Evolutionary conservation across 2,329 filamentous ascomycete species (phyloP), one percentile per base, ranked within the genome.

Genomic region (Paecilomyces fulvus): DNA sequence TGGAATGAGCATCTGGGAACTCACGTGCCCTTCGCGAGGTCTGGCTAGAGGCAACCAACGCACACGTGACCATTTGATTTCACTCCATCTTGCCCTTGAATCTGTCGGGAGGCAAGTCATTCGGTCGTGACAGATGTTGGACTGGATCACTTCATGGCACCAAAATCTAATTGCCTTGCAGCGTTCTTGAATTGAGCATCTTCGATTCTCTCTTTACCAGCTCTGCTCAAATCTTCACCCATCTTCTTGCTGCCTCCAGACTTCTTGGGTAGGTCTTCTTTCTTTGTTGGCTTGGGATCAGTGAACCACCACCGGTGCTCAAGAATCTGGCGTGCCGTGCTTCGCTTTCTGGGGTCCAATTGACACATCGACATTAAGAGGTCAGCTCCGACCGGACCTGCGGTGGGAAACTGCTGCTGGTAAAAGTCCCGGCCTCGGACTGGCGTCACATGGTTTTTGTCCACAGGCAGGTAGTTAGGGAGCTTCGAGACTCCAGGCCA

Each of bases 401-500:
- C 83, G 10, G 88, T 88, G 55, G 88, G 85, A 68, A 99, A 96
- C 59, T 85, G 83, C 54, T 79, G 77, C 67, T 87, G 79, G 78
- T 90, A 96, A 67, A 87, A 87, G 56, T 88, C 85, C 59, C 83
- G 82, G 1, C 84, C 83, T 60, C 83, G 82, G 21, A 81, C 62
- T 1, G 72, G 90, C 64, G 64, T 83, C 77, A 75, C 61, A 59
- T 84, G 80, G 56, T 75, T 72, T 56, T 82, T 67, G 59, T 83
- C 82, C 1, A 87, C 81, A 1, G 88, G 82, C n/a, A 91, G 83
- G 73, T 94, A 99, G 58, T 87, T 87, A 12, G 86, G 84, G 10
- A 99, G 78, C 60, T 84, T 84, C 3, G 85, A 85, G 7, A 99
- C 92, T 28, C 92, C 92, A 0, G 94, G 92, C 94, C 94, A 99